Base-by-base conservation (phyloP, 2,329 filamentous ascomycete species). In the Cryphonectria radicalis region DNA sequence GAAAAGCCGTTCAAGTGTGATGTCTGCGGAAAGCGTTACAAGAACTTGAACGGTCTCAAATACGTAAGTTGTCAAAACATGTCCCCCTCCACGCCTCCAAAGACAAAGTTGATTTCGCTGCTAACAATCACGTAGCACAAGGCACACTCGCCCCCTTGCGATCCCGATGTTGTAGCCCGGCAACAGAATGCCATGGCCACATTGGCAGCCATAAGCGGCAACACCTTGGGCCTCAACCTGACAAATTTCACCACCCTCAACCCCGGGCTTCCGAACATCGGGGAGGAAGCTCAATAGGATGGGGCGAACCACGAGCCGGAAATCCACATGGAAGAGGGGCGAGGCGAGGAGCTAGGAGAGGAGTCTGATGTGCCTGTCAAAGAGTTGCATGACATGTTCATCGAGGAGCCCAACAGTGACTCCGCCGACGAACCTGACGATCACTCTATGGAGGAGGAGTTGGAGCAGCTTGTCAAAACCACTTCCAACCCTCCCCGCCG, bases 1-100 rank as follows among this genome's bases (percentile, higher is more conserved):
- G 95, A 98, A 84, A 99, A 99, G 85, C 96, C 96, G 3, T 98
- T 98, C 81, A 95, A 95, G 79, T 99, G 96, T 81, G 95, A 98
- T 75, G 92, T 94, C 14, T 99, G 96, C 79, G 95, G 95, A 77
- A 99, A 99, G 85, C 92, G 96, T 67, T 99, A 99, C 84, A 99
- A 99, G 90, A 99, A 99, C 79, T 82, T 99, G 73, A 99, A 99
- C 82, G 96, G 96, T 8, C 88, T 99, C 74, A 99, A 99, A 90
- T 99, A 99, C 79, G 89, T 91, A 82, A 82, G 89, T 83, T 55
- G 50, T 50, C 62, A 57, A 55, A 2, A 46, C 7, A 71, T 46
- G 22, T 62, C 13, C 53, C 60, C n/a, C 14, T 37, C 42, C n/a
- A 22, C 28, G n/a, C 7, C 35, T 6, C 22, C 19, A 50, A 50